These are phyloP conservation scores for Saksenaea oblongispora DNA, from an alignment of 371 early-diverging fungal genomes.

Conservation along the genomic window DNA sequence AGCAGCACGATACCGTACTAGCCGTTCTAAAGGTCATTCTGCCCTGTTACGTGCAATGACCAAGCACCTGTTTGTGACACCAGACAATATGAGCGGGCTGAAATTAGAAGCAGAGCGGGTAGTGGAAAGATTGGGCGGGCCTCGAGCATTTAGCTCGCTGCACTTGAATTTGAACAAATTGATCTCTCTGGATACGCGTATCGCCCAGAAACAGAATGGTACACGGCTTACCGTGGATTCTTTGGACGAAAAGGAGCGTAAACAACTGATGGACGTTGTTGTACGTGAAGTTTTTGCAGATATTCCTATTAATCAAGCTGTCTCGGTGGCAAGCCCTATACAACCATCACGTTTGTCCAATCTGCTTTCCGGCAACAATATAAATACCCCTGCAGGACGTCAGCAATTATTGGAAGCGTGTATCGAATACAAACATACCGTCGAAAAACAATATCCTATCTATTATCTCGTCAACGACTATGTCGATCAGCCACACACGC, in stretches of 20 bases:
- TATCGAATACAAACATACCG: constrained; percentile 33
- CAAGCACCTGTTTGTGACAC: constrained; percentile 32
- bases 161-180: constrained; percentile 34
- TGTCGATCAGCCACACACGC: constrained; percentile 24
- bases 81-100: constrained; percentile 27
- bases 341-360: constrained; percentile 21
- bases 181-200: constrained; percentile 30
- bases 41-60: constrained; percentile 32
- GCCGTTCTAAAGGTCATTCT: constrained; percentile 19
- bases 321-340: constrained; percentile 43
- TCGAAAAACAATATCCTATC: constrained; percentile 40
- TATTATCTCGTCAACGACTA: constrained; percentile 44
- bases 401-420: constrained; percentile 36
- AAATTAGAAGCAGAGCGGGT: constrained; percentile 25
- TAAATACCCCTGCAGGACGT: constrained; percentile 10
- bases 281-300: constrained; percentile 46
- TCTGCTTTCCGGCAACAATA: constrained; percentile 10
- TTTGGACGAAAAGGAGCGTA: constrained; percentile 13
- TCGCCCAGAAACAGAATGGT: not conserved
- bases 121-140: constrained; percentile 33
- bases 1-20: constrained; percentile 34
- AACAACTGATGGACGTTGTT: constrained; percentile 38
- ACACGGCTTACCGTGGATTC: constrained; percentile 15
- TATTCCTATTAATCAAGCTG: constrained; percentile 50
- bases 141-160: constrained; percentile 31